phyloP scores from a whole-genome alignment of 2,329 filamentous ascomycete species.

The Nemania sp. region DNA sequence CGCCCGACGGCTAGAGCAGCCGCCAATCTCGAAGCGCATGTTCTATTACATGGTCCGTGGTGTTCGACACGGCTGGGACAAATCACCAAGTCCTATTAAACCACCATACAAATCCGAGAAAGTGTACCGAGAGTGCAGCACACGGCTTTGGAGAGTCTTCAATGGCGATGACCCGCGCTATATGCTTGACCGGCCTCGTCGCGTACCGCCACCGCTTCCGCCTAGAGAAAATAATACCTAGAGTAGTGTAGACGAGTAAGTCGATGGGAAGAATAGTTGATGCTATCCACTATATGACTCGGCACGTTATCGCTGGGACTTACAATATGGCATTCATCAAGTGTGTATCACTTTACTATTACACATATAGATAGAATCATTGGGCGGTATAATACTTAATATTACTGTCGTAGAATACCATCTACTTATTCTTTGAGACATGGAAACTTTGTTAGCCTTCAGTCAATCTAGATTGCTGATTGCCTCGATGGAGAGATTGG shows the following conservation, averaged over 20 bases:
- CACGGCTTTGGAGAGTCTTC: slow-evolving; percentile 61
- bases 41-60: slow-evolving; percentile 68
- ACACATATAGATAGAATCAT: not conserved
- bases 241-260: not conserved
- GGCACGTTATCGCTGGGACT: not conserved
- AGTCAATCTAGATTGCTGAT: not conserved
- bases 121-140: slow-evolving; percentile 67
- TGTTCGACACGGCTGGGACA: slow-evolving; percentile 75
- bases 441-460: not conserved
- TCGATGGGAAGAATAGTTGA: not conserved
- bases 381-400: not conserved
- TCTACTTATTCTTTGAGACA: too few species aligned
- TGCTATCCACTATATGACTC: not conserved
- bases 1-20: slow-evolving; percentile 64
- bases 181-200: slow-evolving; percentile 36
- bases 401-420: too few species aligned
- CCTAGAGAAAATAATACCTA: slow-evolving; percentile 5
- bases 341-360: not conserved
- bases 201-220: slow-evolving; percentile 37
- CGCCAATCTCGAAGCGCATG: slow-evolving; percentile 65
- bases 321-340: not conserved
- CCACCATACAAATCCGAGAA: slow-evolving; percentile 63
- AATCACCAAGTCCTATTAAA: slow-evolving; percentile 70
- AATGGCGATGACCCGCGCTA: slow-evolving; percentile 40
- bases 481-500: not conserved